phyloP scores from a whole-genome alignment of 164 flowering plant genomes.

The Tetracentron sinense region DNA sequence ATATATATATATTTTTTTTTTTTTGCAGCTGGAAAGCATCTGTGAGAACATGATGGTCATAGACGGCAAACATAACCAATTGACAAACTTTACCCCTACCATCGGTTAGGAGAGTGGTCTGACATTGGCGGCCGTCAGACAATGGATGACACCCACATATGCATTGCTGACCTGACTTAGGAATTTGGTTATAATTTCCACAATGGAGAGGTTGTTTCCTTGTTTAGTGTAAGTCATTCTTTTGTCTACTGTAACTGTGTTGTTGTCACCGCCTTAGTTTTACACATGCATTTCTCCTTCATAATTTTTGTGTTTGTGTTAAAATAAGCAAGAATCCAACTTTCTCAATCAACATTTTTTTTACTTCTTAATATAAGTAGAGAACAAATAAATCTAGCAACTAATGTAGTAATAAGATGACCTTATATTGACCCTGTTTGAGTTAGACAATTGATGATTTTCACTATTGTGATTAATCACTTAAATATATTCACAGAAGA shows the following conservation, averaged over 20 bases:
- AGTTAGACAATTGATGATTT: not conserved
- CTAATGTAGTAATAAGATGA: too few species aligned
- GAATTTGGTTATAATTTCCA: slow-evolving; percentile 44
- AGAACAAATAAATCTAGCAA: too few species aligned
- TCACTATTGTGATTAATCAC: not conserved
- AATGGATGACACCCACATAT: slow-evolving; percentile 94
- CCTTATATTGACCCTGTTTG: not conserved
- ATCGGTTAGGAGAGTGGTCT: slow-evolving; percentile 90
- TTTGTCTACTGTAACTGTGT: not conserved
- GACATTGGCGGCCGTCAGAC: slow-evolving; percentile 66
- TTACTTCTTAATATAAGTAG: not conserved
- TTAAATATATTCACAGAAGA: not conserved
- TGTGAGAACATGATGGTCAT: slow-evolving; percentile 43
- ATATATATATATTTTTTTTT: too few species aligned
- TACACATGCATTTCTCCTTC: not conserved
- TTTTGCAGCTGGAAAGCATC: slow-evolving; percentile 73
- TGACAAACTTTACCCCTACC: slow-evolving; percentile 42
- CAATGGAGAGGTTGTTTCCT: slow-evolving; percentile 56
- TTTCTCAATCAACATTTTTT: not conserved
- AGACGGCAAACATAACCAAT: slow-evolving; percentile 32
- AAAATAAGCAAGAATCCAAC: not conserved
- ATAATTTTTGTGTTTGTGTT: not conserved
- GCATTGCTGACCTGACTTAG: slow-evolving; percentile 68
- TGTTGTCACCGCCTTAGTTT: not conserved
- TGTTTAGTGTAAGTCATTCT: slow-evolving; percentile 75